These are phyloP conservation scores for Pulveroboletus sp. DNA, from an alignment of 768 basidiomycete genomes.

Conservation along the genomic window DNA sequence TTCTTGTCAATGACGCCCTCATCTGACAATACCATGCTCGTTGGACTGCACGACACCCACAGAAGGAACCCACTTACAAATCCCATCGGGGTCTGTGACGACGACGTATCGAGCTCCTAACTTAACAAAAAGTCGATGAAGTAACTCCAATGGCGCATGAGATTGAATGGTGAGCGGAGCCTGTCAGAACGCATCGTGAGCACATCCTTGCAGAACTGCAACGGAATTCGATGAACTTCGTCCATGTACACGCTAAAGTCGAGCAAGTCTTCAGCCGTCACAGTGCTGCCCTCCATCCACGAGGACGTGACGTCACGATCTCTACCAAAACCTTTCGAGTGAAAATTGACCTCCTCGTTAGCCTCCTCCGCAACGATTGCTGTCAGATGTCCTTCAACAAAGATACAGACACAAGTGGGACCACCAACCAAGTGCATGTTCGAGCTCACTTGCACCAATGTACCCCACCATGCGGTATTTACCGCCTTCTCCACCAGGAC, in stretches of 20 bases:
- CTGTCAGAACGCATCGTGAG: constrained; percentile 32
- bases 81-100: constrained; percentile 74
- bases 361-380: constrained; percentile 73
- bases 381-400: constrained; percentile 26
- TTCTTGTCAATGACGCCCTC: constrained; percentile 94
- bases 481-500: constrained; percentile 39
- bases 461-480: constrained; percentile 78
- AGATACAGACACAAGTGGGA: not conserved
- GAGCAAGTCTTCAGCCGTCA: constrained; percentile 46
- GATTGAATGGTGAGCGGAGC: constrained; percentile 83
- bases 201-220: not conserved
- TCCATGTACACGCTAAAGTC: constrained; percentile 92
- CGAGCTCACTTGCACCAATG: constrained; percentile 88
- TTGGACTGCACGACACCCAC: not conserved
- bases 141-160: constrained; percentile 84
- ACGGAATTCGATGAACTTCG: constrained; percentile 44
- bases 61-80: constrained; percentile 49
- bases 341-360: constrained; percentile 64
- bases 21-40: constrained; percentile 39
- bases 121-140: constrained; percentile 93
- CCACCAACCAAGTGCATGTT: constrained; percentile 79
- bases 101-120: constrained; percentile 89
- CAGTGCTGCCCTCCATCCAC: constrained; percentile 36
- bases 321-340: constrained; percentile 39
- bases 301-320: constrained; percentile 49